Evolutionary conservation across 2,329 filamentous ascomycete genomes (phyloP), one percentile per base, ranked within the genome.

Genomic region (Penicillium sp.): DNA sequence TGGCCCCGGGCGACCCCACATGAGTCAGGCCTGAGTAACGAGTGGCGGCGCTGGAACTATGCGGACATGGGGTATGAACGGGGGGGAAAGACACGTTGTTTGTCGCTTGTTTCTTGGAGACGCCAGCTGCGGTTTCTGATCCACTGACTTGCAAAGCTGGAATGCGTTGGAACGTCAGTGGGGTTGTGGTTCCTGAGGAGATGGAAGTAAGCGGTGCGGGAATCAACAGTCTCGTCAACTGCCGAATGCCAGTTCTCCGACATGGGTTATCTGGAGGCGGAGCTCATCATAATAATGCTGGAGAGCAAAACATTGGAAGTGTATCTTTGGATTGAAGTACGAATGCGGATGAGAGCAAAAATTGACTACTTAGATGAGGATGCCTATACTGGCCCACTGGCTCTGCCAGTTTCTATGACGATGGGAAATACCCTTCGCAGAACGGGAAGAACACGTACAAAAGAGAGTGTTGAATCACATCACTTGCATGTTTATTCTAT

Each of bases 11-110:
- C 14, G 54, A 68, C 70, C 71, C 70, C 70, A 73, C 71, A 72
- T 73, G 68, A 72, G 64, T 73, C 63, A 73, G 66, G 52, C 53
- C 67, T 72, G 69, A 71, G 65, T 71, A 71, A 71, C 63, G 14
- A 28, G 58, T 61, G 67, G 63, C 62, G 62, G 53, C 43, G 57
- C 34, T 56, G 54, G 54, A n/a, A 35, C 34, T 37, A 49, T 49
- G 45, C 20, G 31, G 25, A 3, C 12, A 25, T 49, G 47, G 31
- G 47, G 47, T 49, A 47, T 25, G 14, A 25, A 15, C 4, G 10
- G 15, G 5, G 47, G 31, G n/a, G 14, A 49, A 34, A 25, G n/a
- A 49, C 45, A 17, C 2, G 1, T 5, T 2, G 6, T 47, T 20
- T 49, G 14, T n/a, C 11, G 28, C n/a, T 20, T 14, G n/a, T 49